These are phyloP conservation scores for Talaromyces verruculosus DNA, from an alignment of 2,329 filamentous ascomycete species.

Conservation along the genomic window DNA sequence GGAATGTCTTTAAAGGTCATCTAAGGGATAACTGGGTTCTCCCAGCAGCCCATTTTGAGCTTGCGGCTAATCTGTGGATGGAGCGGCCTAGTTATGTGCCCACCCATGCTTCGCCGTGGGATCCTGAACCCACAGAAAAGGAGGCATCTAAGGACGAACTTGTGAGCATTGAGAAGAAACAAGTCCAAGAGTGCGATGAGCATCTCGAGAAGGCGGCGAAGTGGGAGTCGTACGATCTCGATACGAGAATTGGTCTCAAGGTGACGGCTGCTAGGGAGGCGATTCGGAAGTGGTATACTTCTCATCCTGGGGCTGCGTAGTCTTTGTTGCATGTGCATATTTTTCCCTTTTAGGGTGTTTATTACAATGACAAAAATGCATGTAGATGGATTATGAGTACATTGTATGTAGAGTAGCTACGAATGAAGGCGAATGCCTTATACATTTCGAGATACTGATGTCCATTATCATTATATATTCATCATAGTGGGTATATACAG, in stretches of 20 bases:
- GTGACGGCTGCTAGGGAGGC: slow-evolving; percentile 49
- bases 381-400: not conserved
- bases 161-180: slow-evolving; percentile 34
- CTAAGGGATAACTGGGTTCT: slow-evolving; percentile 59
- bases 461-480: not conserved
- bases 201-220: slow-evolving; percentile 58
- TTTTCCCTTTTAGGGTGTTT: not conserved
- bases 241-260: slow-evolving; percentile 56
- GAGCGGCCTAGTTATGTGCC: slow-evolving; percentile 52
- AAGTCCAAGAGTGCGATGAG: slow-evolving; percentile 54
- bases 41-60: slow-evolving; percentile 82
- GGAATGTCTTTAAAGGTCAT: slow-evolving; percentile 52
- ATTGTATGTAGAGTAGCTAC: not conserved
- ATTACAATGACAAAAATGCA: not conserved
- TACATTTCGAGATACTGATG: not conserved
- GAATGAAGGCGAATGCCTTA: not conserved
- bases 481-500: not conserved
- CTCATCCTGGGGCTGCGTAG: slow-evolving; percentile 25
- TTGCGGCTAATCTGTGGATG: slow-evolving; percentile 77
- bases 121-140: not conserved
- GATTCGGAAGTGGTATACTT: slow-evolving; percentile 44
- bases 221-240: slow-evolving; percentile 63
- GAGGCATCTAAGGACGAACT: slow-evolving; percentile 31
- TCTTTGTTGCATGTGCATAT: not conserved
- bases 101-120: slow-evolving; percentile 30